Base-by-base conservation (phyloP, 495 filamentous ascomycete genomes). In the Penicillium malachiteum region DNA sequence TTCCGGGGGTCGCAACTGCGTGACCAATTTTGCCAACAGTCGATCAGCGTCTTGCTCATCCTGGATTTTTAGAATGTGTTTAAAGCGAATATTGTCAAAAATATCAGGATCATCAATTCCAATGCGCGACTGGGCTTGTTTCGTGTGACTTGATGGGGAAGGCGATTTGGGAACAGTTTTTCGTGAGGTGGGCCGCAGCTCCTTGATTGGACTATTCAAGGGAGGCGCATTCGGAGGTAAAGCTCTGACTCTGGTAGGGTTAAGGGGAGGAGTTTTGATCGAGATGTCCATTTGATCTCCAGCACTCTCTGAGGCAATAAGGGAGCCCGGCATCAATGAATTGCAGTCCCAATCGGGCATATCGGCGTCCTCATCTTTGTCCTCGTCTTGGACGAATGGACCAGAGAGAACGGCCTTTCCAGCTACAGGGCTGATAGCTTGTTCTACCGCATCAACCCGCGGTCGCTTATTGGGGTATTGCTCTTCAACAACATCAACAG, bases 1-100 rank as follows among this genome's bases (percentile, higher is more conserved):
- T 16, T 60, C 57, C 4, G 40, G 9, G 4, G 39, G 2, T 9
- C 9, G 12, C 42, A 61, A 38, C 14, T 26, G 11, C 10, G 26
- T 48, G 16, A 64, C 30, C 10, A 21, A 32, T 21, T 61, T 61
- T n/a, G 61, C 61, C 21, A 64, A 7, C 7, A 64, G 33, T 6
- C 44, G 38, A 12, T 42, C 13, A 14, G 42, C 47, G 21, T 61
- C 32, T 14, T 49, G 34, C 5, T 21, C 16, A 5, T 14, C 7
- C 14, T 43, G 43, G n/a, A 64, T 45, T 7, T 13, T 31, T 46
- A 12, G 5, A 8, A 45, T 45, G 26, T 7, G 14, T 13, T 13
- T 46, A 7, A 3, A 32, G 18, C 43, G 14, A 37, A 37, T 37
- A 2, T 26, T 44, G 3, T 18, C 7, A 18, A 44, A 12, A 44